A percentile compares a stretch with the other conserved stretches of the same genome.
Evolutionary conservation across 139 green algal species (phyloP).

Genomic region (Monoraphidium neglectum): DNA sequence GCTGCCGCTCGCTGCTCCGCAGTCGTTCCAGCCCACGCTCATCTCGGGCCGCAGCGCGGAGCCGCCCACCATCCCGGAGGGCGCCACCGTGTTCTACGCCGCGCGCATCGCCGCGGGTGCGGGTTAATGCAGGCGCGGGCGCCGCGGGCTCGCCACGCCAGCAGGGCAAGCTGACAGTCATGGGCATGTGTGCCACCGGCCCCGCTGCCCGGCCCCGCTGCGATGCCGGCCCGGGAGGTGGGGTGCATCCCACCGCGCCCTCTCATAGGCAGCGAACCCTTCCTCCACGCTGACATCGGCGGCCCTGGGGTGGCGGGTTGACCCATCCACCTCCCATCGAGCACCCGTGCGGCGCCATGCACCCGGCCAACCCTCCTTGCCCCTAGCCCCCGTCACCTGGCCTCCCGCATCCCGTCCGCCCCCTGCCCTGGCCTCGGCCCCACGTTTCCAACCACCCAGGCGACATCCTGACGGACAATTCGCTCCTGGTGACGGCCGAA

Average conservation of each 20-base stretch:
- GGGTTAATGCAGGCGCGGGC: neutral
- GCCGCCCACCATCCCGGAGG: slow-evolving; percentile 1
- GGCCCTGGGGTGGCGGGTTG: too few relatives aligned
- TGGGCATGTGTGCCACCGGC: neutral
- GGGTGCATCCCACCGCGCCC: neutral
- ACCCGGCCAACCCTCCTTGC: too few relatives aligned
- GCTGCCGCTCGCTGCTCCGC: too few relatives aligned
- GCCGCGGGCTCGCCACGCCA: neutral
- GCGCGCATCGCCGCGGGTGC: slow-evolving; percentile 15
- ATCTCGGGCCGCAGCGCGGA: neutral
- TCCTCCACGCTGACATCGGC: too few relatives aligned
- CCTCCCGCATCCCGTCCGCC: too few relatives aligned
- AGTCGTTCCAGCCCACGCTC: slow-evolving; percentile 9
- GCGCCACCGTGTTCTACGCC: slow-evolving; percentile 23
- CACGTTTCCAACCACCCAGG: too few relatives aligned
- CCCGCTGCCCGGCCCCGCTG: neutral
- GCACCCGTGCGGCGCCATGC: too few relatives aligned
- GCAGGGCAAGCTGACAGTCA: neutral
- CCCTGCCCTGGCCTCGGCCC: too few relatives aligned
- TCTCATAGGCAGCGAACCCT: neutral
- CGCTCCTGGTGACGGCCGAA: neutral
- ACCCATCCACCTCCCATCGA: too few relatives aligned
- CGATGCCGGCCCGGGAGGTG: neutral
- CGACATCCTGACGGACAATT: slow-evolving; percentile 23
- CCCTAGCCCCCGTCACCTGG: too few relatives aligned